Evolutionary conservation across 2,329 filamentous ascomycete species (phyloP).

Genomic region (Aspergillus carbonarius): DNA sequence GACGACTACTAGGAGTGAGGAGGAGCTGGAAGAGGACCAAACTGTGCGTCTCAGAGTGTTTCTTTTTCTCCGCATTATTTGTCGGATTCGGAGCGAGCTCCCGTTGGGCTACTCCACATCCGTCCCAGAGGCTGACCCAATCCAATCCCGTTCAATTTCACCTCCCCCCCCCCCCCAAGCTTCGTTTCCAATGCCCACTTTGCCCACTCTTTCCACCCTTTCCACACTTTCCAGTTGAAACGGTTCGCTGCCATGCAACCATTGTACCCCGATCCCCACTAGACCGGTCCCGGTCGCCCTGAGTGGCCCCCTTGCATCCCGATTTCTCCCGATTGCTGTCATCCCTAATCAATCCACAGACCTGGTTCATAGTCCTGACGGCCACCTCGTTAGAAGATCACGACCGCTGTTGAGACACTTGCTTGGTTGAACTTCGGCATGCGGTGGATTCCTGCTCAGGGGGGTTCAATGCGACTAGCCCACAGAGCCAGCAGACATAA

Average conservation of each 20-base stretch:
- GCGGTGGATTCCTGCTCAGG: conserved; percentile 34
- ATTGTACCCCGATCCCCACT: conserved; percentile 23
- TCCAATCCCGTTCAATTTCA: conserved; percentile 8
- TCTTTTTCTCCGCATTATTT: conserved; percentile 25
- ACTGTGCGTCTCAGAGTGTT: conserved; percentile 3
- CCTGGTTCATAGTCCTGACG: conserved; percentile 21
- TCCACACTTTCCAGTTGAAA: conserved; percentile 15
- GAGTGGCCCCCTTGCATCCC: conserved; percentile 23
- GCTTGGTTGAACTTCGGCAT: conserved; percentile 57
- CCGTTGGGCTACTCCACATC: conserved; percentile 20
- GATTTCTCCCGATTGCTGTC: conserved; percentile 26
- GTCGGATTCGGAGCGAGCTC: conserved; percentile 21
- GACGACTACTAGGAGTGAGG: too few species aligned
- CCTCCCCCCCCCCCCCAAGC: conserved; percentile 21
- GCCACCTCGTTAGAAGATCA: conserved; percentile 22
- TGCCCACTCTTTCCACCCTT: background rate
- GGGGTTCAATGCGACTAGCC: conserved; percentile 31
- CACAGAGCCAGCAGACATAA: conserved; percentile 28
- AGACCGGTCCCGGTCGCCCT: conserved; percentile 19
- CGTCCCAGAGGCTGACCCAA: background rate
- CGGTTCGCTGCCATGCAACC: conserved; percentile 24
- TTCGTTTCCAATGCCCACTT: conserved; percentile 21
- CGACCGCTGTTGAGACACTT: conserved; percentile 5
- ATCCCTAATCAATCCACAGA: conserved; percentile 15
- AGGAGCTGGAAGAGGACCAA: too few species aligned